Evolutionary conservation across 345 rosid species (phyloP), one percentile per base, ranked within the genome.

Genomic region (Erodium maritimum): DNA sequence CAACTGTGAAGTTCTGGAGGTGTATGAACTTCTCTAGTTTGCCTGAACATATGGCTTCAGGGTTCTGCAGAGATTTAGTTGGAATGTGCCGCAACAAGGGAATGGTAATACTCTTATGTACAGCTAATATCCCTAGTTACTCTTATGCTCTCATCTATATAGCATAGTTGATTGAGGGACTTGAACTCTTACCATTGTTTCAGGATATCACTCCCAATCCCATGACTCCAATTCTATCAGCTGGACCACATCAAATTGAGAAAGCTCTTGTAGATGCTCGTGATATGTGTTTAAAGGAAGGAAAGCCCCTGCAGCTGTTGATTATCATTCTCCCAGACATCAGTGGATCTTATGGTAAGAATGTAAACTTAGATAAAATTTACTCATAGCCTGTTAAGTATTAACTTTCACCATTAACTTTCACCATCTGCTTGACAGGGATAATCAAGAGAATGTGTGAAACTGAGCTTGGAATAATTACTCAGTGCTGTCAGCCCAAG

Each of bases 401-500:
- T 14, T 42, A 16, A 42, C 17, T 42, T 42, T 29, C 37, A 42
- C 48, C 48, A n/a, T n/a, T n/a, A n/a, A n/a, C n/a, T n/a, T n/a
- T n/a, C n/a, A 10, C 48, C 48, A 42, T 42, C 14, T 60, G 9
- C 24, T 21, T 48, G 17, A 42, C 61, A 84, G 93, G 93, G 10
- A 75, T 46, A 59, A 82, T 88, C 17, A 86, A 88, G 63, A 67
- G 84, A 54, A 51, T 81, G 2, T 86, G 95, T 51, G 95, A 88
- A 65, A 88, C 95, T 0, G 82, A 84, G 52, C 34, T 88, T 13
- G 96, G 95, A 18, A 81, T 88, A 24, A 80, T 91, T 24, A 75
- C 95, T 0, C 96, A 91, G 53, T 91, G 96, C 51, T 78, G 87
- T 60, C 80, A 78, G 64, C 95, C 96, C 13, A 63, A 1, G 17